Evolutionary conservation across 768 basidiomycete genomes (phyloP), one percentile per base, ranked within the genome.

Genomic region (Lactarius sp.): DNA sequence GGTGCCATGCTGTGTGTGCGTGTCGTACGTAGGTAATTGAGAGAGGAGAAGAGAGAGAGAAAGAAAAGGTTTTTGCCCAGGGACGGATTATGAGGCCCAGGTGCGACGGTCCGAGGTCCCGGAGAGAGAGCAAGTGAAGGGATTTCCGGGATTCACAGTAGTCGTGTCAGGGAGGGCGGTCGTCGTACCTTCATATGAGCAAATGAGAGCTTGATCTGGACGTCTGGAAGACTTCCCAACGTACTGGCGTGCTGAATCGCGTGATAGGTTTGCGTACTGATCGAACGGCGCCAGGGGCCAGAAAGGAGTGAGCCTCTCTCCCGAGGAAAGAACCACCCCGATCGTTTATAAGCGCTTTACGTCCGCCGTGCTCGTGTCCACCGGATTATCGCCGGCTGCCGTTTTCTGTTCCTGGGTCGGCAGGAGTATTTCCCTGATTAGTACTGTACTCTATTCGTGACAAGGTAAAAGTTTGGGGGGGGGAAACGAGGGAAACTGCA

Each of bases 201-300:
- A 84, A 84, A 86, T 0, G 83, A 81, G 1, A 81, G 77, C 0
- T 76, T 73, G 31, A 85, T 85, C 4, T 73, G 73, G 10, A 77
- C 80, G 2, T 14, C 27, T 3, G 12, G 14, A 44, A 18, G 27
- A 27, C 27, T 27, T 27, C 27, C 51, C 33, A n/a, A 52, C 51
- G 3, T 3, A 33, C 33, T 13, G 51, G 50, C 50, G 9, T 52
- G 31, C 18, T 18, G 44, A 10, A 44, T n/a, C 13, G 44, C 13
- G 44, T 44, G 18, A 13, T 44, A 5, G 31, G 18, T 14, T 34
- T 50, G 46, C 18, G 46, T 22, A 6, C 6, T 22, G 14, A 18
- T 18, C 16, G 31, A 33, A 18, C 51, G 33, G 31, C 7, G 13
- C 18, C 31, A 52, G 51, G 18, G 52, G 52, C n/a, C 37, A 39